Evolutionary conservation across 768 basidiomycete species (phyloP).

Genomic region (Leccinum variicolor): DNA sequence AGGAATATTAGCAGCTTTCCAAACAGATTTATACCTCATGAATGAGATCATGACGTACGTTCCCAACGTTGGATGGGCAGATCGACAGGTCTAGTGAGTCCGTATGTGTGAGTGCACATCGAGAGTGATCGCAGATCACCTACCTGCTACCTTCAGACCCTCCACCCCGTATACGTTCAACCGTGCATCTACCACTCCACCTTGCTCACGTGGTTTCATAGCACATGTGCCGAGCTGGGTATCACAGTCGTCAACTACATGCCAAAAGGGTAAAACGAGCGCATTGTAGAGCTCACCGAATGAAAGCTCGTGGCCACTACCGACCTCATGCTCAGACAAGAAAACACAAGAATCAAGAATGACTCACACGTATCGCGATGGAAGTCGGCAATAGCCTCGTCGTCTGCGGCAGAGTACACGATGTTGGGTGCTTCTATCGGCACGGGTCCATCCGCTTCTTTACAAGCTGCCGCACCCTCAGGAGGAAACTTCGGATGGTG

Average conservation of each 20-base stretch:
- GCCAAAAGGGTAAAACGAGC: too few relatives aligned
- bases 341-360: neutral
- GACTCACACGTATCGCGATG: neutral
- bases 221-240: constrained; percentile 30
- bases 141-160: constrained; percentile 14
- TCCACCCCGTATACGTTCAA: constrained; percentile 14
- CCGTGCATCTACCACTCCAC: constrained; percentile 10
- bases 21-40: too few relatives aligned
- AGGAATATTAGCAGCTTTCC: neutral
- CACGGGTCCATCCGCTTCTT: constrained; percentile 17
- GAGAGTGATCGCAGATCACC: neutral
- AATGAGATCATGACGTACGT: constrained; percentile 4
- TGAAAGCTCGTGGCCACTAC: neutral
- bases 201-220: constrained; percentile 44
- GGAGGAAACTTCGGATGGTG: constrained; percentile 29
- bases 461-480: constrained; percentile 27
- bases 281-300: neutral
- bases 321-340: neutral
- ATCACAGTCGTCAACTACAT: too few relatives aligned
- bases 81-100: constrained; percentile 36
- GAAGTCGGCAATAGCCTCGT: neutral
- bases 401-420: neutral
- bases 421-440: neutral
- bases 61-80: constrained; percentile 25
- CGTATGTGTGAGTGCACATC: neutral